Evolutionary conservation across 495 filamentous ascomycete species (phyloP).

Genomic region (Friedmanniomyces endolithicus): DNA sequence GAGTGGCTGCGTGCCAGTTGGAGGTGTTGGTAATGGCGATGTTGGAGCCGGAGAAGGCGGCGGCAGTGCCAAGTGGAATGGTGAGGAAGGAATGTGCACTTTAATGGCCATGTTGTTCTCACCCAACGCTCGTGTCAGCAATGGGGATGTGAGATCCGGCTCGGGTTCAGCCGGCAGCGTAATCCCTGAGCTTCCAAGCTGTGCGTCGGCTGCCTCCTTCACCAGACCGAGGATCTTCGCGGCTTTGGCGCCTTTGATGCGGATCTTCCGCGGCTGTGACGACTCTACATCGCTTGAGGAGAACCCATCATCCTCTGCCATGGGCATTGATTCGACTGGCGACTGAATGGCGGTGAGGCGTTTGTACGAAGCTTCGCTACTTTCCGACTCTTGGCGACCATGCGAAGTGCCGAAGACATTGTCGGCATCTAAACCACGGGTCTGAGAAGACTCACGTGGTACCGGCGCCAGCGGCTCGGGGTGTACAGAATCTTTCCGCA

Average conservation of each 20-base stretch:
- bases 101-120: background rate
- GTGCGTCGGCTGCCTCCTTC: background rate
- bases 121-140: background rate
- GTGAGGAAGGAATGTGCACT: background rate
- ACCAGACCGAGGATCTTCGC: conserved; percentile 16
- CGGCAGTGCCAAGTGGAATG: background rate
- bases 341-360: background rate
- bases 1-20: background rate
- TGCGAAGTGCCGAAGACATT: background rate
- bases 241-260: conserved; percentile 18
- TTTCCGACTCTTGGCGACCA: background rate
- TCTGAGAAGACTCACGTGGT: background rate
- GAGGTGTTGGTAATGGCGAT: background rate
- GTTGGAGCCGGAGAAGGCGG: conserved; percentile 1
- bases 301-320: background rate
- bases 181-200: conserved; percentile 3
- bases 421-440: background rate
- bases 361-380: background rate
- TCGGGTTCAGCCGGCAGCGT: conserved; percentile 3
- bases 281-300: conserved; percentile 2
- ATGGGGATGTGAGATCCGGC: background rate
- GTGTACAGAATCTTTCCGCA: conserved; percentile 1
- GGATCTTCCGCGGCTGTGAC: background rate
- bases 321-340: background rate
- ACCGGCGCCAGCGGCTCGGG: background rate